Base-by-base conservation (phyloP, 352 stramenopile genomes). In the Phytophthora agathidicida region DNA sequence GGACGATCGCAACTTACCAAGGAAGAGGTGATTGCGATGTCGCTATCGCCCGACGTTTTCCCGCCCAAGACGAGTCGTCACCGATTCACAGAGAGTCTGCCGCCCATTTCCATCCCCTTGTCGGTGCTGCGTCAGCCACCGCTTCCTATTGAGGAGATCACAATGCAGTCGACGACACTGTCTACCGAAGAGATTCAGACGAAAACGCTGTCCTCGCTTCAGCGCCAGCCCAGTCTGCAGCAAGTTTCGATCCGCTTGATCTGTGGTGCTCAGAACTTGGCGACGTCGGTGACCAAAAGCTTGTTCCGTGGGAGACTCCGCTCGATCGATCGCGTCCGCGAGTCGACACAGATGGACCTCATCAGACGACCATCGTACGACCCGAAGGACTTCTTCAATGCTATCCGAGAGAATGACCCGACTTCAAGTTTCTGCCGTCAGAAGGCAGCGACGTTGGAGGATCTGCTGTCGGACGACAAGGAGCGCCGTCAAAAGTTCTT, bases 61-160 rank as follows among this genome's bases (percentile, higher is more conserved):
- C 86, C 86, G 19, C 82, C 84, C 14, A 93, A 95, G 71, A 95
- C 86, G 9, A 93, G 84, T 60, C 83, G 84, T 50, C 86, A 95
- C 59, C 73, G 80, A 7, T 93, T 95, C 49, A 89, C 80, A 0
- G 83, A 93, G 54, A 91, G 79, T 39, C 62, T 95, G 5, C 83
- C 86, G 26, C 86, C 86, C 5, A 87, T 95, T 57, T 94, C 84
- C 17, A 91, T 93, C 47, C 84, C 83, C 24, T 63, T 95, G 7
- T 90, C 75, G 7, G 68, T 91, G 20, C 60, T 93, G 23, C 82
- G 82, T 19, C 74, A 89, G 47, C 70, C 74, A n/a, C 79, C 83
- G 23, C 68, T 76, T 41, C 72, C 71, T 14, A 82, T 89, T 31
- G 63, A 75, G 36, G 65, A 77, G 31, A 50, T 80, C 26, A 76